phyloP scores from a whole-genome alignment of 257 asterid species.

The Phtheirospermum japonicum region DNA sequence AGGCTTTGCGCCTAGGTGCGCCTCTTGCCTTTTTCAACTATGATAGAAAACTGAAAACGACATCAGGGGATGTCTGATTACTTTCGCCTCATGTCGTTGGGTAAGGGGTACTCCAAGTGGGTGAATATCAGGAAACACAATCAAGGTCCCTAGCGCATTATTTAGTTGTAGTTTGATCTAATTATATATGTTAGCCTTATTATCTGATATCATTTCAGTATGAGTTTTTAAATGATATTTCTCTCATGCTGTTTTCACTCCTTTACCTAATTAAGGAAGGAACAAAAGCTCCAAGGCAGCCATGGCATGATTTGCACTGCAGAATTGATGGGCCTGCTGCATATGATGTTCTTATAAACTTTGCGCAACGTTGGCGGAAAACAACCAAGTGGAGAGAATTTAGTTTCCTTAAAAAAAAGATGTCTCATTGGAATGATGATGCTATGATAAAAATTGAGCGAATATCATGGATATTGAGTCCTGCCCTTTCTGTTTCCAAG shows the following conservation, averaged over 20 bases:
- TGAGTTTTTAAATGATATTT: slow-evolving; percentile 17
- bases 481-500: slow-evolving; percentile 47
- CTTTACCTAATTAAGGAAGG: slow-evolving; percentile 46
- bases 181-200: slow-evolving; percentile 13
- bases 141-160: slow-evolving; percentile 4
- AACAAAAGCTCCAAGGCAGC: slow-evolving; percentile 87
- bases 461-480: slow-evolving; percentile 90
- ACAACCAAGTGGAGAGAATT: slow-evolving; percentile 92
- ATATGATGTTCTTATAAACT: slow-evolving; percentile 89
- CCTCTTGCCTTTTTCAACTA: no score
- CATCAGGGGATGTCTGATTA: no score
- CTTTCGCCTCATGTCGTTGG: no score
- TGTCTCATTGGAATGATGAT: slow-evolving; percentile 80
- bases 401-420: slow-evolving; percentile 63
- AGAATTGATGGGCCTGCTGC: slow-evolving; percentile 95
- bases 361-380: slow-evolving; percentile 97
- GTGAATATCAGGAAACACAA: slow-evolving; percentile 1
- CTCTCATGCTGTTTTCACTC: slow-evolving; percentile 13
- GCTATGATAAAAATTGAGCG: slow-evolving; percentile 90
- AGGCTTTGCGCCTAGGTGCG: no score
- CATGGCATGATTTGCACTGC: slow-evolving; percentile 98
- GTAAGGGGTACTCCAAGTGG: background rate
- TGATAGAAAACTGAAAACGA: no score
- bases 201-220: slow-evolving; percentile 6
- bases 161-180: slow-evolving; percentile 6